Base-by-base conservation (phyloP, 2,329 filamentous ascomycete genomes). In the Venturia oleaginea region DNA sequence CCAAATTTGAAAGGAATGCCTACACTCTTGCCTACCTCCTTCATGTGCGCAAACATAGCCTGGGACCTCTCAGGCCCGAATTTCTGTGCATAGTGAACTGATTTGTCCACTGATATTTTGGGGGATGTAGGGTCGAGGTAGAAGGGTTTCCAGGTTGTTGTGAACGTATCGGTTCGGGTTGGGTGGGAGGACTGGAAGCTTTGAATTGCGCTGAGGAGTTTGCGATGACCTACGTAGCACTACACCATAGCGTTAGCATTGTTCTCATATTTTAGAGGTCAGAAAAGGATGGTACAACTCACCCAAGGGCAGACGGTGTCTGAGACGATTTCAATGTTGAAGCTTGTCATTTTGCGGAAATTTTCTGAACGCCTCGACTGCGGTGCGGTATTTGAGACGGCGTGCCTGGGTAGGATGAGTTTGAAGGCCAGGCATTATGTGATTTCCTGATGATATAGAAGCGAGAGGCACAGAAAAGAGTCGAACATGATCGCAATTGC, bases 171-270 rank as follows among this genome's bases (percentile, higher is more conserved):
- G 11, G 79, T 83, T 4, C 71, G 69, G 61, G 79, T 77, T 0
- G 88, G 85, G 69, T 90, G 79, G 46, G 80, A 78, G 70, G 83
- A 79, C 70, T 84, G 83, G 78, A 90, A 90, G 37, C 83, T 74
- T 10, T 79, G 73, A 66, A 96, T 93, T 67, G 88, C 90, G 67
- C 83, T 83, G 61, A 88, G 84, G 46, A 96, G 83, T 43, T 89
- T 86, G 67, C 86, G 86, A 72, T 90, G 89, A 75, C 91, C 91
- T 19, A 95, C 80, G 74, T 92, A 94, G 80, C 91, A 81, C 74
- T 40, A 63, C 69, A 67, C 65, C 61, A 24, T 8, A 65, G 62
- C 19, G 7, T 69, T 60, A 63, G 22, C 59, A 62, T 65, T 17
- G 40, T 57, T 48, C 10, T 2, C 7, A 40, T 38, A 63, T 62